Evolutionary conservation across 805 yeast species (phyloP).

Genomic region (Lipomyces oligophaga): DNA sequence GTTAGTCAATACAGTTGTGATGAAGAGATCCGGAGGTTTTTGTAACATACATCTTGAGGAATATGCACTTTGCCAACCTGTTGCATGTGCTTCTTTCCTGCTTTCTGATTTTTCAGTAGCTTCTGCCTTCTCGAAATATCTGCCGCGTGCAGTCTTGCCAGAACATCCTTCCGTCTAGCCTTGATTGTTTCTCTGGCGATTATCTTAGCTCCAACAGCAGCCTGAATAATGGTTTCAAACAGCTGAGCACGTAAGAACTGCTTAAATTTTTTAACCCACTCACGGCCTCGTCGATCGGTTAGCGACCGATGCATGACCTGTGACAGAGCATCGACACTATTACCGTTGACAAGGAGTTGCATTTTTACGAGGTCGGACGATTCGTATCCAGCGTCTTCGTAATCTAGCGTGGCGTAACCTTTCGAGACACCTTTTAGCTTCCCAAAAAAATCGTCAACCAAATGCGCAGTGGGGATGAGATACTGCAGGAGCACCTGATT

Average conservation of each 20-base stretch:
- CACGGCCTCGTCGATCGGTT: slow-evolving; percentile 66
- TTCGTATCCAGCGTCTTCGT: slow-evolving; percentile 87
- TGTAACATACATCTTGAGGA: slow-evolving; percentile 24
- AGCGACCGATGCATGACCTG: slow-evolving; percentile 83
- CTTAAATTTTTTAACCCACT: slow-evolving; percentile 78
- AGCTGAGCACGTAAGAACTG: slow-evolving; percentile 76
- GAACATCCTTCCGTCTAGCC: slow-evolving; percentile 91
- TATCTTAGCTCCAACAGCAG: slow-evolving; percentile 72
- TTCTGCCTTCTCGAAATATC: slow-evolving; percentile 89
- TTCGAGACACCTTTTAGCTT: slow-evolving; percentile 81
- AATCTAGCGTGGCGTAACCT: slow-evolving; percentile 92
- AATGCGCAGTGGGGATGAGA: slow-evolving; percentile 77
- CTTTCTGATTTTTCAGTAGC: slow-evolving; percentile 81
- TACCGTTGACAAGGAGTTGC: slow-evolving; percentile 85
- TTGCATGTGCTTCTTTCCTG: slow-evolving; percentile 84
- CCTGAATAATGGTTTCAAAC: slow-evolving; percentile 90
- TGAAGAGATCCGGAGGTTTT: no score
- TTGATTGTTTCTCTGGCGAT: slow-evolving; percentile 90
- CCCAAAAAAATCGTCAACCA: slow-evolving; percentile 95
- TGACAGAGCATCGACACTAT: slow-evolving; percentile 85
- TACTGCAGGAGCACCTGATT: slow-evolving; percentile 73
- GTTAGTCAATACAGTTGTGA: no score
- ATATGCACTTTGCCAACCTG: slow-evolving; percentile 73
- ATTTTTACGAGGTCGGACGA: slow-evolving; percentile 78
- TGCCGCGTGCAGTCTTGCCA: slow-evolving; percentile 88